phyloP scores from a whole-genome alignment of 2,329 filamentous ascomycete genomes.

The Ascocoryne sarcoides region DNA sequence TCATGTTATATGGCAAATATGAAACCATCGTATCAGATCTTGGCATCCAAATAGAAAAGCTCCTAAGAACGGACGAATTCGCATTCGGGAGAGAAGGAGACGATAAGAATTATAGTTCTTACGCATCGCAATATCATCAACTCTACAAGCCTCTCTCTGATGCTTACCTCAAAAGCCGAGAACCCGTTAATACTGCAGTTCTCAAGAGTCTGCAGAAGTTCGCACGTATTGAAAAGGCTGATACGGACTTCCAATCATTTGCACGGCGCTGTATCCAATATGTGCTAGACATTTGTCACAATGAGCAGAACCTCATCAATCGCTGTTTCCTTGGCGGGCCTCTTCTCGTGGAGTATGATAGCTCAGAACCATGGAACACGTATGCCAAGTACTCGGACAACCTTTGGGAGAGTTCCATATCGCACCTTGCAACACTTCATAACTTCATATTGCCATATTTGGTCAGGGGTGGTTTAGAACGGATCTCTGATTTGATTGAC shows the following conservation, averaged over 20 bases:
- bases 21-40: slow-evolving; percentile 40
- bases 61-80: slow-evolving; percentile 31
- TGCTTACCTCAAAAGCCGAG: slow-evolving; percentile 34
- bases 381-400: slow-evolving; percentile 20
- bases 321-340: slow-evolving; percentile 25
- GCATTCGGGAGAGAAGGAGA: slow-evolving; percentile 58
- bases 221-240: slow-evolving; percentile 17
- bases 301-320: slow-evolving; percentile 23
- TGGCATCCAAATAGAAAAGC: slow-evolving; percentile 54
- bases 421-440: slow-evolving; percentile 23
- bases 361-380: slow-evolving; percentile 18
- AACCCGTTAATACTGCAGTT: slow-evolving; percentile 47
- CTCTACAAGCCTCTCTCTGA: slow-evolving; percentile 41
- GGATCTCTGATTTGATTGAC: slow-evolving; percentile 22
- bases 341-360: slow-evolving; percentile 18
- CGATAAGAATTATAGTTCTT: slow-evolving; percentile 49
- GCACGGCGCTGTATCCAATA: slow-evolving; percentile 5
- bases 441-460: slow-evolving; percentile 22
- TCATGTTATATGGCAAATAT: slow-evolving; percentile 63
- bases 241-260: slow-evolving; percentile 21
- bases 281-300: slow-evolving; percentile 27
- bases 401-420: slow-evolving; percentile 23
- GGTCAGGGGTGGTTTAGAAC: slow-evolving; percentile 21
- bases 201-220: slow-evolving; percentile 49
- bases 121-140: slow-evolving; percentile 54